Evolutionary conservation across 2,329 filamentous ascomycete species (phyloP).

Genomic region (Myriosclerotinia scirpicola): DNA sequence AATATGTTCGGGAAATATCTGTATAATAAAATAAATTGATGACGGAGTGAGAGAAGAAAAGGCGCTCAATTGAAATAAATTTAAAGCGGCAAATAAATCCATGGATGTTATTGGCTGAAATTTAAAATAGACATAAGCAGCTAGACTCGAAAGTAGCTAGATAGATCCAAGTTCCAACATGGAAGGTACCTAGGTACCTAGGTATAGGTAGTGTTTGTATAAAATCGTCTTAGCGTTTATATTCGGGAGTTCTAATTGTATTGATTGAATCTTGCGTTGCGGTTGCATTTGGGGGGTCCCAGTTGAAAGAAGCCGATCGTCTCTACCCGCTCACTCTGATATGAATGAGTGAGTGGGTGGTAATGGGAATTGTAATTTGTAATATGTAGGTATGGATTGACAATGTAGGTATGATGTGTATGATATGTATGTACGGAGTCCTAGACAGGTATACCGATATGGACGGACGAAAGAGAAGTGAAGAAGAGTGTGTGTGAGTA

Average conservation of each 20-base stretch:
- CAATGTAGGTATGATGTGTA: background rate
- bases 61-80: background rate
- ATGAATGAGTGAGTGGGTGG: background rate
- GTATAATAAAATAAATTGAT: constrained; percentile 1
- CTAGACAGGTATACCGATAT: background rate
- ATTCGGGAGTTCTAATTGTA: background rate
- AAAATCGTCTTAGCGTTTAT: background rate
- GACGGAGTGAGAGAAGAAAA: background rate
- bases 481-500: background rate
- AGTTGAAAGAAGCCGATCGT: background rate
- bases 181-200: background rate
- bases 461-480: background rate
- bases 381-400: background rate
- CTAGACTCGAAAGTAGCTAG: constrained; percentile 16
- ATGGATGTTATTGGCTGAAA: constrained; percentile 5
- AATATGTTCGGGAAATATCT: background rate
- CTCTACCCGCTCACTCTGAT: background rate
- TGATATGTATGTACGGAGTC: background rate
- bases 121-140: background rate
- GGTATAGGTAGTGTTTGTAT: background rate
- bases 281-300: no score
- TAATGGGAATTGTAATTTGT: background rate
- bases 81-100: constrained; percentile 11
- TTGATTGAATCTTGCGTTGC: background rate
- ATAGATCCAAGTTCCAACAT: background rate